Conservation (phyloP, 2,329 filamentous ascomycete genomes). For the Phialophora macrospora region DNA sequence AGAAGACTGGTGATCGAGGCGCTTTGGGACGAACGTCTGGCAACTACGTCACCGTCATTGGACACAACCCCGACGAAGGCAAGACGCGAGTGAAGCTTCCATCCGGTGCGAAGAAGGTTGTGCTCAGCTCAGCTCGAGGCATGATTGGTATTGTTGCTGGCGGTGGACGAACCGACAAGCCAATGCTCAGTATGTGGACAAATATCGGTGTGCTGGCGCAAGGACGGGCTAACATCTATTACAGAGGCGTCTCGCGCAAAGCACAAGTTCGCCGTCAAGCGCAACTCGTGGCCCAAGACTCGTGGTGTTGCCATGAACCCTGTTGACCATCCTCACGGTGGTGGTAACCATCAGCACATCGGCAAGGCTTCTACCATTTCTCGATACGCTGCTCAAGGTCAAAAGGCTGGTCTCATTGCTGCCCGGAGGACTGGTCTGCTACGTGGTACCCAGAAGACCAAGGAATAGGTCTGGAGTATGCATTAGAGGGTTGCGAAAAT, state of each 20-base stretch:
- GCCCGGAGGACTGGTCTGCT: conserved; percentile 99
- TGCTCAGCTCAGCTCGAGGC: conserved; percentile 87
- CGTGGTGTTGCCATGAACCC: conserved; percentile 99
- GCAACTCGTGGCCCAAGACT: conserved; percentile 99
- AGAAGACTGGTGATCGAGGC: conserved; percentile 97
- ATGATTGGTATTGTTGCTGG: conserved; percentile 99
- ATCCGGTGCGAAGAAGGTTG: conserved; percentile 98
- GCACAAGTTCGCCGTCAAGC: conserved; percentile 99
- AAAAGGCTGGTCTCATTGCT: conserved; percentile 99
- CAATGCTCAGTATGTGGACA: conserved; percentile 75
- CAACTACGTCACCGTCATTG: conserved; percentile 98
- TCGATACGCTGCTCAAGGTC: conserved; percentile 94
- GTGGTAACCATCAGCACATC: conserved; percentile 99
- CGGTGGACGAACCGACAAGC: conserved; percentile 99
- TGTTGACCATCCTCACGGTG: conserved; percentile 98
- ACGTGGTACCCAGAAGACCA: conserved; percentile 99
- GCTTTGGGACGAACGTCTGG: conserved; percentile 94
- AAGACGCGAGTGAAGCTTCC: conserved; percentile 99
- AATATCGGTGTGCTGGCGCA: conserved; percentile 6
- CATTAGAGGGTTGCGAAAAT: conserved; percentile 21
- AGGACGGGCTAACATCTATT: conserved; percentile 49
- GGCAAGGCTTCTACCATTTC: conserved; percentile 99
- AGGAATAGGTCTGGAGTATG: conserved; percentile 71
- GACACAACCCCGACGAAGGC: conserved; percentile 98
- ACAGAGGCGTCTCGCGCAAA: conserved; percentile 98